Base-by-base conservation (phyloP, 331 rosid genomes). In the Prunus yedoensis region DNA sequence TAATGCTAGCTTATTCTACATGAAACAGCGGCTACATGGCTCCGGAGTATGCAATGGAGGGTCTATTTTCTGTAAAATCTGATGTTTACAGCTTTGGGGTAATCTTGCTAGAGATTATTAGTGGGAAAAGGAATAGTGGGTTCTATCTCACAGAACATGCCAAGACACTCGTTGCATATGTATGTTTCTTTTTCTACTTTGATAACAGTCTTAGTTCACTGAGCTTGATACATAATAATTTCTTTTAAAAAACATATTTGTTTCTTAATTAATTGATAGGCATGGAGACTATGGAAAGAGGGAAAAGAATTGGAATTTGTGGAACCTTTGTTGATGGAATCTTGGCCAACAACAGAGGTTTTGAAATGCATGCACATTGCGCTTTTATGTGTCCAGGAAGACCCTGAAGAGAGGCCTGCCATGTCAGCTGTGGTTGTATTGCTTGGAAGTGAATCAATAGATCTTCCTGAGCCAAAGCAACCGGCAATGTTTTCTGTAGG, bases 311-410 rank as follows among this genome's bases (percentile, higher is more conserved):
- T 67, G 74, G 85, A 85, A 57, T 74, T 85, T 74, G 74, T 85
- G 57, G 89, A 85, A 67, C 75, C 81, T 20, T 21, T 12, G 73
- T 43, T 87, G 70, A 66, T 49, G 73, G 78, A 79, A 28, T 56
- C 73, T 3, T 69, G 77, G 66, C 20, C 8, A 13, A 57, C 20
- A 2, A 45, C 35, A 0, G 84, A 87, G 74, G 63, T 79, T 16
- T 4, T 58, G 28, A 85, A 75, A 78, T 87, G 84, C 71, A 77
- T 87, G 41, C 90, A 83, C 1, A 80, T 87, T 30, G 93, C 87
- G 59, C 85, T 91, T 5, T 38, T 85, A 7, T 88, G 91, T 47
- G 85, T 88, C 57, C 91, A 88, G 53, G 89, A 90, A 68, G 85
- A 85, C 75, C 85, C 81, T 0, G 70, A 27, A 46, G 78, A 70